Base-by-base conservation (phyloP, 2,329 filamentous ascomycete species). In the Colletotrichum navitas region DNA sequence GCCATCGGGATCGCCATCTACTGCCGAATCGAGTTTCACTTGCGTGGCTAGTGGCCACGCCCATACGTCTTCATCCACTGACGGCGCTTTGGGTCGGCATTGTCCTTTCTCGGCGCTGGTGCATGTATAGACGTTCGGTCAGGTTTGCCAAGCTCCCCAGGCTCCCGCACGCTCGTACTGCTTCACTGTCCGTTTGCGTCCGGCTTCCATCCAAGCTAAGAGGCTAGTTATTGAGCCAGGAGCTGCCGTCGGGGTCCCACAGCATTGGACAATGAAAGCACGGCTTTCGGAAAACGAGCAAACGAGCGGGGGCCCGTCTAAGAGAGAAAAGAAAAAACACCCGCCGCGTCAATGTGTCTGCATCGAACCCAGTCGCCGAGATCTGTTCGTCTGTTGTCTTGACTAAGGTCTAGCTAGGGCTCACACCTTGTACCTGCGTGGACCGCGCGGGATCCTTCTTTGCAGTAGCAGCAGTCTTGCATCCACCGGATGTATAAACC, bases 131-230 rank as follows among this genome's bases (percentile, higher is more conserved):
- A 18, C n/a, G n/a, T 24, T 26, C 60, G 14, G 45, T 4, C 45
- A 51, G 16, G 32, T 21, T 51, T 36, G 26, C 49, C 56, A 49
- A 21, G 36, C 36, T 59, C n/a, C 36, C 49, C 47, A 49, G 12
- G 36, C 54, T 66, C 29, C 36, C 59, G n/a, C 32, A 52, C 29
- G 52, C 29, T 24, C 32, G n/a, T 2, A 14, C 55, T 12, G n/a
- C 29, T 16, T 34, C 43, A 21, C 26, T 34, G 54, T 62, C 56
- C 58, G 68, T 62, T 71, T 71, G 63, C 68, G 55, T 34, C 45
- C 18, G 21, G 21, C 5, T 49, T 34, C 5, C 32, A 4, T 34
- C 26, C 14, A 49, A 52, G 60, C n/a, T 12, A 52, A 36, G 26
- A 45, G 8, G 21, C 29, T 55, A 36, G 5, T 21, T n/a, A 55